phyloP scores from a whole-genome alignment of 225 moss, liverwort and hornwort species.

The Marchantia polymorpha region DNA sequence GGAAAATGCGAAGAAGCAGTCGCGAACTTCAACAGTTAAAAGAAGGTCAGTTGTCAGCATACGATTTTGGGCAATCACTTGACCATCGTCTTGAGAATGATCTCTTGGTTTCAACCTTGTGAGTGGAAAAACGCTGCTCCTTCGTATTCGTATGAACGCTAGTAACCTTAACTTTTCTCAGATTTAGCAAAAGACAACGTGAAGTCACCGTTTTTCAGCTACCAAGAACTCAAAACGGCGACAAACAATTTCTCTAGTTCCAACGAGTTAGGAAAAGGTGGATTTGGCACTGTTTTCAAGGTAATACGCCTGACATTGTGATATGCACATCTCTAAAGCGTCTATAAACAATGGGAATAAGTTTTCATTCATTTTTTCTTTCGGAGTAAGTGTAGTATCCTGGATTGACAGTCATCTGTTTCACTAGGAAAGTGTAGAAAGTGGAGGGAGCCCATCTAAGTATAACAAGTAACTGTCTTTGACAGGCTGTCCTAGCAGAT shows the following conservation, averaged over 20 bases:
- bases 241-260: conserved; percentile 3
- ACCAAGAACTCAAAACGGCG: conserved; percentile 1
- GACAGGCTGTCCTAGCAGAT: conserved; percentile 18
- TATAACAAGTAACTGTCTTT: neutral
- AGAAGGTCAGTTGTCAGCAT: conserved; percentile 3
- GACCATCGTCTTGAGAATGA: too few species aligned
- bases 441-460: too few species aligned
- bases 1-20: neutral
- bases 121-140: neutral
- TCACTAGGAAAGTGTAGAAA: too few species aligned
- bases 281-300: conserved; percentile 21
- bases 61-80: neutral
- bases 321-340: too few species aligned
- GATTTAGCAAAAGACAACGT: conserved; percentile 16
- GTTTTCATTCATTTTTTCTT: too few species aligned
- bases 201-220: conserved; percentile 16
- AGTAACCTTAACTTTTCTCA: neutral
- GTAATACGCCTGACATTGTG: neutral
- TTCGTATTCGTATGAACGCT: neutral
- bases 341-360: too few species aligned
- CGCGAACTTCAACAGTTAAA: conserved; percentile 6
- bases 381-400: too few species aligned
- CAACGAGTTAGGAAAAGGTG: conserved; percentile 10
- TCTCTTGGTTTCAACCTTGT: too few species aligned
- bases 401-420: too few species aligned